These are phyloP conservation scores for Ensete ventricosum DNA, from an alignment of 176 grass and related monocot species.

Conservation along the genomic window DNA sequence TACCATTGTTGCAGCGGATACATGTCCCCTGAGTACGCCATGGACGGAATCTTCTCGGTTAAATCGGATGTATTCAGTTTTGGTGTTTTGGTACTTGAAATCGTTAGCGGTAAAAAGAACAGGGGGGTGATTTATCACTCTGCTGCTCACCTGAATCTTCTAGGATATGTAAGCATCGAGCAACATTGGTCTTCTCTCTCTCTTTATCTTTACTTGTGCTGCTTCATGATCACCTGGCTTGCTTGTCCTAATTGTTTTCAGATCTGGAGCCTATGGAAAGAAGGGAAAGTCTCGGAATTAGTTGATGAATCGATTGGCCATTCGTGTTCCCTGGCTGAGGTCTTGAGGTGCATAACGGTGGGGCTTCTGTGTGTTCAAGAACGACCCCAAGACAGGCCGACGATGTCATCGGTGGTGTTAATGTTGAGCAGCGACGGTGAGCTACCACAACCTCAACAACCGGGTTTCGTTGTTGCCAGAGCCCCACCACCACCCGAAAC, in stretches of 20 bases:
- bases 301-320: background rate
- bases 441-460: background rate
- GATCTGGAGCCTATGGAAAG: background rate
- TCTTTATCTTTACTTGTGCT: no score
- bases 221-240: background rate
- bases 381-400: background rate
- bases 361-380: conserved; percentile 9
- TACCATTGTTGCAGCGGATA: background rate
- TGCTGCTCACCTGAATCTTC: background rate
- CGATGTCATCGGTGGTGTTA: background rate
- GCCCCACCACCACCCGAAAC: background rate
- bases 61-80: conserved; percentile 12
- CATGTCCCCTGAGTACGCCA: conserved; percentile 3
- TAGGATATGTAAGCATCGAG: background rate
- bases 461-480: background rate
- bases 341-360: background rate
- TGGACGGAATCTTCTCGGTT: conserved; percentile 2
- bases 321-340: background rate
- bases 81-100: background rate
- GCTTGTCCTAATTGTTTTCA: background rate
- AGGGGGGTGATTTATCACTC: background rate
- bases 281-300: background rate
- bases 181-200: no score
- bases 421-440: background rate
- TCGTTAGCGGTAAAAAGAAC: conserved; percentile 1